These are phyloP conservation scores for Chrysanthemum lavandulifolium DNA, from an alignment of 129 eudicot species.

Conservation along the genomic window DNA sequence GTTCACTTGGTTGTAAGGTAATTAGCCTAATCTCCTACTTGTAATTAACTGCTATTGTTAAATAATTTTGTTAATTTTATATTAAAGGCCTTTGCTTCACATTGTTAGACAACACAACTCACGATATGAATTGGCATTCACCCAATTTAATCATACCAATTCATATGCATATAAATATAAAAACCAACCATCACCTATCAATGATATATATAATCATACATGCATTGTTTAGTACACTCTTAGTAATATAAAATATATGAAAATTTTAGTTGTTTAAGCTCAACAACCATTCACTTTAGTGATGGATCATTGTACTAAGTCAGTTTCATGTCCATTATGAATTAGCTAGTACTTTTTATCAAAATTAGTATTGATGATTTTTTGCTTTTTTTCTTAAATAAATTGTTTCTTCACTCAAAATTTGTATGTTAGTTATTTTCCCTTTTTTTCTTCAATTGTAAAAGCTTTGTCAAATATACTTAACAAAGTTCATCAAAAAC, in stretches of 20 bases:
- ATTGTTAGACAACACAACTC: slow-evolving; percentile 34
- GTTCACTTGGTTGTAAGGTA: slow-evolving; percentile 95
- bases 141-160: slow-evolving; percentile 21
- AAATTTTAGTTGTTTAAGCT: neutral
- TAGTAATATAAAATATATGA: neutral
- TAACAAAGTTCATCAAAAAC: too few relatives aligned
- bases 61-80: slow-evolving; percentile 7
- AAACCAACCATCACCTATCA: slow-evolving; percentile 22
- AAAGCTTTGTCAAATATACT: neutral
- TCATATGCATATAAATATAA: slow-evolving; percentile 7
- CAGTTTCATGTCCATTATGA: slow-evolving; percentile 7
- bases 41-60: neutral
- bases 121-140: slow-evolving; percentile 30
- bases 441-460: slow-evolving; percentile 1
- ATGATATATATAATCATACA: neutral
- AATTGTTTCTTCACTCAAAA: slow-evolving; percentile 7
- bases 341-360: slow-evolving; percentile 11
- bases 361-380: neutral
- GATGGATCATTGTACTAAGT: slow-evolving; percentile 5
- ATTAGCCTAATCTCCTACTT: slow-evolving; percentile 25
- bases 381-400: slow-evolving; percentile 11
- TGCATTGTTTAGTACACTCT: slow-evolving; percentile 14
- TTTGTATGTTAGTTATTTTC: neutral
- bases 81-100: slow-evolving; percentile 24
- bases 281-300: neutral